A percentile compares a stretch with the other conserved stretches of the same genome.
Evolutionary conservation across 306 rosid genomes (phyloP).

Genomic region (Fragaria nilgerrensis): DNA sequence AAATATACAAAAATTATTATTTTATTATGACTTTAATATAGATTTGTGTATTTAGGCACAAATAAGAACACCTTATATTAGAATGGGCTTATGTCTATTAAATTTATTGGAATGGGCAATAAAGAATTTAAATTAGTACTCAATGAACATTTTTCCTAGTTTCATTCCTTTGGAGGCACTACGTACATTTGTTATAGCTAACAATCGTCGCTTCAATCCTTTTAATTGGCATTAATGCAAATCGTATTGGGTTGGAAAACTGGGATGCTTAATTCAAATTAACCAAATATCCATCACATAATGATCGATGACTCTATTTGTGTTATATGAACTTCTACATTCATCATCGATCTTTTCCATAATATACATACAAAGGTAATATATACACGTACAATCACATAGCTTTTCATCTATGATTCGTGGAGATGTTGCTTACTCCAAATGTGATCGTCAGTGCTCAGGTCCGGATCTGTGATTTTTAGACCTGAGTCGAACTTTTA

Average conservation of each 20-base stretch:
- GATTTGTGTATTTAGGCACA: too few species aligned
- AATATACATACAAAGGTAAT: background rate
- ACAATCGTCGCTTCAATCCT: background rate
- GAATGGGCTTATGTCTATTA: too few species aligned
- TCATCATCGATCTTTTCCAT: background rate
- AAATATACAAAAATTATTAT: too few species aligned
- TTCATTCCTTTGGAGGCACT: background rate
- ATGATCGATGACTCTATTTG: background rate
- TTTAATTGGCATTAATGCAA: too few species aligned
- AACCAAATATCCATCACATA: background rate
- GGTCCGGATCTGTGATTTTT: too few species aligned
- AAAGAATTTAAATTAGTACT: too few species aligned
- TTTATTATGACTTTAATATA: too few species aligned
- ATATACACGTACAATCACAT: background rate
- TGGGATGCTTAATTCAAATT: background rate
- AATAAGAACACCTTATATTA: too few species aligned
- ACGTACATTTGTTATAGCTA: background rate
- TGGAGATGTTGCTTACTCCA: background rate
- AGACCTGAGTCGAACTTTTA: too few species aligned
- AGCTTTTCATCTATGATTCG: background rate
- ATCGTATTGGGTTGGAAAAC: background rate
- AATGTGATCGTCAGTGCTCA: too few species aligned
- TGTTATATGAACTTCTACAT: background rate
- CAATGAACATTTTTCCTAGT: too few species aligned
- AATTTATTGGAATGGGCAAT: too few species aligned